phyloP scores from a whole-genome alignment of 805 yeast species.

The Komagataella ulmi region DNA sequence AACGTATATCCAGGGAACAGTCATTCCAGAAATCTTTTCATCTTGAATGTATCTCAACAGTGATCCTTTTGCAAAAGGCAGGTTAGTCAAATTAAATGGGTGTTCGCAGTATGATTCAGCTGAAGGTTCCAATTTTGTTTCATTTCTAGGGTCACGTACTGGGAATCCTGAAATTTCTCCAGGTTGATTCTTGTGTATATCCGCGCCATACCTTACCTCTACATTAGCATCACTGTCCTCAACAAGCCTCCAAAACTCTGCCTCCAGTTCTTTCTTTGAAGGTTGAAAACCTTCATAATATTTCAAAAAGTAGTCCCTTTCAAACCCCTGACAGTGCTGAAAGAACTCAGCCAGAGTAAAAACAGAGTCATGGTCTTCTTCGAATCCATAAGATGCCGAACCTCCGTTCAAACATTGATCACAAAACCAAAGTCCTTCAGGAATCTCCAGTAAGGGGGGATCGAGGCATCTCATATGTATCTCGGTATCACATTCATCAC shows the following conservation, averaged over 20 bases:
- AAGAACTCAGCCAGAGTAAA: slow-evolving; percentile 38
- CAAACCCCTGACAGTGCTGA: slow-evolving; percentile 37
- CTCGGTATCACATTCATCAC: slow-evolving; percentile 62
- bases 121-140: slow-evolving; percentile 6
- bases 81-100: slow-evolving; percentile 63
- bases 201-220: slow-evolving; percentile 75
- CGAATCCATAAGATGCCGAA: slow-evolving; percentile 81
- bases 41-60: slow-evolving; percentile 45
- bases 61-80: slow-evolving; percentile 62
- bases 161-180: slow-evolving; percentile 75
- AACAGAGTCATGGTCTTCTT: slow-evolving; percentile 43
- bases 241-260: slow-evolving; percentile 48
- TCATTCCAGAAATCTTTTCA: slow-evolving; percentile 78
- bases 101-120: slow-evolving; percentile 31
- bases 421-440: slow-evolving; percentile 66
- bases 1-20: slow-evolving; percentile 88
- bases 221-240: slow-evolving; percentile 26
- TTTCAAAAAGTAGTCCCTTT: slow-evolving; percentile 24
- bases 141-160: slow-evolving; percentile 19
- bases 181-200: slow-evolving; percentile 51
- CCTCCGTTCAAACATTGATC: slow-evolving; percentile 68
- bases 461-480: slow-evolving; percentile 59
- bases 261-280: slow-evolving; percentile 36
- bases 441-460: slow-evolving; percentile 38
- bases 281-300: slow-evolving; percentile 16